A percentile compares a stretch with the other conserved stretches of the same genome.
Conservation (phyloP, 2,329 filamentous ascomycete species). For the Neonectria coccinea region DNA sequence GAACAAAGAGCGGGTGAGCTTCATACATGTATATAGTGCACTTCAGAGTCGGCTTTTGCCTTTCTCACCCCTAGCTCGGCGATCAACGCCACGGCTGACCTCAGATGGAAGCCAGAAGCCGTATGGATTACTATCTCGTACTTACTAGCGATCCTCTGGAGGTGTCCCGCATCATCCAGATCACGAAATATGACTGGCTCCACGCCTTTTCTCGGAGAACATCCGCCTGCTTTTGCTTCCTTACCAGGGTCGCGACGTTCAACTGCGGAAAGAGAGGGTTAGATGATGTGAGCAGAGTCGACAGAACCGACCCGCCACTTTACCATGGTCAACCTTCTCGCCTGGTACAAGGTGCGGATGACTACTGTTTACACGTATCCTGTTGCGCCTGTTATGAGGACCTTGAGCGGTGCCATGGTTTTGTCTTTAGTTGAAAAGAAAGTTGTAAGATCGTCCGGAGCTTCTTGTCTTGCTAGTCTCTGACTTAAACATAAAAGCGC, state of each 20-base stretch:
- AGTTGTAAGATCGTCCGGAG: background rate
- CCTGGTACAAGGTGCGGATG: background rate
- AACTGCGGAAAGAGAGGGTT: slow-evolving; percentile 2
- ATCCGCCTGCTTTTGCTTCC: slow-evolving; percentile 19
- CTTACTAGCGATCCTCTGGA: slow-evolving; percentile 8
- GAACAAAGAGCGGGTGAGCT: no score
- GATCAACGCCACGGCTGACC: slow-evolving; percentile 13
- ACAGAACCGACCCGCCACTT: slow-evolving; percentile 29
- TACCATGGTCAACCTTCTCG: background rate
- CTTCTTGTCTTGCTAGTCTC: background rate
- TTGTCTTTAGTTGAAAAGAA: no score
- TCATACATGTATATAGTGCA: slow-evolving; percentile 27
- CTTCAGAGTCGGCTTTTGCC: background rate
- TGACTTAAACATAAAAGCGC: background rate
- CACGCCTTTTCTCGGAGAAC: slow-evolving; percentile 6
- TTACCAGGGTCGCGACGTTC: slow-evolving; percentile 18
- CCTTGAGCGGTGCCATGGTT: slow-evolving; percentile 2
- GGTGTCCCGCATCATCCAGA: slow-evolving; percentile 16
- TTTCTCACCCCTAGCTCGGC: slow-evolving; percentile 12
- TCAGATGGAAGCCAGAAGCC: slow-evolving; percentile 23
- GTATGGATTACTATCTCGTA: slow-evolving; percentile 24
- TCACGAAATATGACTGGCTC: slow-evolving; percentile 15
- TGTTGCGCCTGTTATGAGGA: slow-evolving; percentile 25
- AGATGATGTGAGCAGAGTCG: slow-evolving; percentile 17
- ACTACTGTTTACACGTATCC: slow-evolving; percentile 22